Conservation (phyloP, 192 early-diverging fungal species). For the Mortierella alpina region DNA sequence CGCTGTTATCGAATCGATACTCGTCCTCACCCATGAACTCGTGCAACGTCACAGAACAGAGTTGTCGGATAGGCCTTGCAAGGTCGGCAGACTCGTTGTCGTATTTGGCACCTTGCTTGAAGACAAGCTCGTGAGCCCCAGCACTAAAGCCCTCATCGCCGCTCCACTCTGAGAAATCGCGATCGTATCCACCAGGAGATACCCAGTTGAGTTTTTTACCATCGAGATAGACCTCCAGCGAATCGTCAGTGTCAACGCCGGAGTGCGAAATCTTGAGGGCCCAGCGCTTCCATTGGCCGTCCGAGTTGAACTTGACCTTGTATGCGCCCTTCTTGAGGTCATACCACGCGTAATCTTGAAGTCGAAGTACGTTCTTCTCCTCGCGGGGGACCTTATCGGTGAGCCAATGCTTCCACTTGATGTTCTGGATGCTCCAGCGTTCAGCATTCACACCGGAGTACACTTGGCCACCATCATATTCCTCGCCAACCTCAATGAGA, state of each 20-base stretch:
- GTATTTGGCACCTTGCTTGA: conserved; percentile 58
- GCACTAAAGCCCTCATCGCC: conserved; percentile 53
- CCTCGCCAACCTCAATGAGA: conserved; percentile 49
- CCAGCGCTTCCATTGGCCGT: conserved; percentile 65
- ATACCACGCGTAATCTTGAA: conserved; percentile 71
- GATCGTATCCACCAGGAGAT: conserved; percentile 59
- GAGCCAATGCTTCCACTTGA: conserved; percentile 72
- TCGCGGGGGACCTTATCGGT: conserved; percentile 50
- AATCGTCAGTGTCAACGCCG: conserved; percentile 62
- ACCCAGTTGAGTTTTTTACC: conserved; percentile 63
- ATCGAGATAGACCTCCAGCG: conserved; percentile 62
- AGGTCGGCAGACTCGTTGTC: conserved; percentile 42
- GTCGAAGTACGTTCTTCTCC: conserved; percentile 53
- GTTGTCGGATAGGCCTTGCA: conserved; percentile 64
- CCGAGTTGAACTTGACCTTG: conserved; percentile 59
- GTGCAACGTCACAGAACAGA: conserved; percentile 67
- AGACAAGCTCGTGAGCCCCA: conserved; percentile 59
- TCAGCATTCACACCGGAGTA: conserved; percentile 66
- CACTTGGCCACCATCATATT: conserved; percentile 48
- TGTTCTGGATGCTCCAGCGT: conserved; percentile 54
- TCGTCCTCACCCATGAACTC: conserved; percentile 62
- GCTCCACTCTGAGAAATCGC: conserved; percentile 61
- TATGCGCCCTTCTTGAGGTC: conserved; percentile 68
- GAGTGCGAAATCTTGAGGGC: conserved; percentile 65
- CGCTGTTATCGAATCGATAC: conserved; percentile 52